These are phyloP conservation scores for Filobasidium floriforme DNA, from an alignment of 768 basidiomycete genomes.

Conservation along the genomic window DNA sequence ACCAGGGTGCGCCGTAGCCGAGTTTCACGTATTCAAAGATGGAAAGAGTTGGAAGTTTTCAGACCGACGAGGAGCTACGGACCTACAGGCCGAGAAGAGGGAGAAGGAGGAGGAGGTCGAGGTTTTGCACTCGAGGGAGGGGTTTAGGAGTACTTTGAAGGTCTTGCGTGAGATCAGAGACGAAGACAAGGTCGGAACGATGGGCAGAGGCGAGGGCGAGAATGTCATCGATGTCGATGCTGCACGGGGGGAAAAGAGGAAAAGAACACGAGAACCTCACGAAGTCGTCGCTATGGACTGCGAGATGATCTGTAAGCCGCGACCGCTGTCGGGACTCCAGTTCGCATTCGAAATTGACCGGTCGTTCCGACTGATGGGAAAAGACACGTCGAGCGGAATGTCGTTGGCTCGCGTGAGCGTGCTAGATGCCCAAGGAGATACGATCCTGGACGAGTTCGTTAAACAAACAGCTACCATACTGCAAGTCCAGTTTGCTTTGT, in stretches of 20 bases:
- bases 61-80: constrained; percentile 18
- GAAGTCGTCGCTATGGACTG: constrained; percentile 88
- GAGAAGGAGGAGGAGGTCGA: constrained; percentile 32
- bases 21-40: constrained; percentile 84
- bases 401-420: constrained; percentile 84
- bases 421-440: constrained; percentile 64
- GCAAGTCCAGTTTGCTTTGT: constrained; percentile 26
- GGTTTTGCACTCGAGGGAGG: constrained; percentile 29
- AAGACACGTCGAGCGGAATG: constrained; percentile 79
- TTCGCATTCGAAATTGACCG: too few species aligned
- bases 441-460: constrained; percentile 62
- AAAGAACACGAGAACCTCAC: constrained; percentile 38
- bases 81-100: constrained; percentile 39
- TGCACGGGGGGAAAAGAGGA: constrained; percentile 9
- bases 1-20: neutral
- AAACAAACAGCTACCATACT: constrained; percentile 35
- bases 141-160: constrained; percentile 31
- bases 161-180: constrained; percentile 20
- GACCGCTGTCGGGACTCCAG: neutral
- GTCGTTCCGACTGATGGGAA: too few species aligned
- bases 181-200: neutral
- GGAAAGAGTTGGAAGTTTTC: constrained; percentile 47
- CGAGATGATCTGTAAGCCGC: constrained; percentile 64
- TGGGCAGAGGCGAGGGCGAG: neutral
- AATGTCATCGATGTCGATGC: neutral